Conservation (phyloP, 2,329 filamentous ascomycete species). For the Talaromyces sp. region DNA sequence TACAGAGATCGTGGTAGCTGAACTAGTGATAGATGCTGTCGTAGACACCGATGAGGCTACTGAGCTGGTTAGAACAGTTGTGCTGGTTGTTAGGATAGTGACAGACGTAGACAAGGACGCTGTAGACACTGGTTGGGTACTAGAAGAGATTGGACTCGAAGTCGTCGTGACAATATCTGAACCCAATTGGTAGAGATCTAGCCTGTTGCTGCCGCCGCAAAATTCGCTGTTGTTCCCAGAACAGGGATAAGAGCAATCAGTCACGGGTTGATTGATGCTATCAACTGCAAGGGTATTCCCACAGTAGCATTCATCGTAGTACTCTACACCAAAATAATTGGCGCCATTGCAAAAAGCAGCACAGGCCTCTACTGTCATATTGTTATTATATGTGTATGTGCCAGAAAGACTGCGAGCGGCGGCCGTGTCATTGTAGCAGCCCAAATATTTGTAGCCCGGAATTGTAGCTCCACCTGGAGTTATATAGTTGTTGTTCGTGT, state of each 20-base stretch:
- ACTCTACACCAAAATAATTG: conserved; percentile 14
- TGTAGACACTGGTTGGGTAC: neutral
- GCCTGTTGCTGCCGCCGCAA: conserved; percentile 15
- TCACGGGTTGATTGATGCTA: conserved; percentile 3
- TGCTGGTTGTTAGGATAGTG: neutral
- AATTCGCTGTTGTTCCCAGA: conserved; percentile 14
- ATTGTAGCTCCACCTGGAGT: conserved; percentile 10
- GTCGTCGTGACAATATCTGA: conserved; percentile 1
- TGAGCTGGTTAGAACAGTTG: neutral
- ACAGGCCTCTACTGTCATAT: conserved; percentile 14
- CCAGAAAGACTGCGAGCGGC: conserved; percentile 15
- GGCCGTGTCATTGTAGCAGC: conserved; percentile 14
- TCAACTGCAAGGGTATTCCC: conserved; percentile 6
- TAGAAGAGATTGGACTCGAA: conserved; percentile 1
- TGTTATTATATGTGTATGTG: conserved; percentile 7
- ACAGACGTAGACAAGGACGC: neutral
- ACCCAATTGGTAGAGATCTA: conserved; percentile 7
- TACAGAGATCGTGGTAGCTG: neutral
- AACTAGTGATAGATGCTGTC: neutral
- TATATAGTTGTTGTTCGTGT: conserved; percentile 45
- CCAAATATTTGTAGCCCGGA: conserved; percentile 7
- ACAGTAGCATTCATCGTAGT: conserved; percentile 15
- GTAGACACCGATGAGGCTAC: neutral
- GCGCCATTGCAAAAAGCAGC: conserved; percentile 14
- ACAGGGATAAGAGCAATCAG: conserved; percentile 12